Evolutionary conservation across 2,329 filamentous ascomycete species (phyloP).

Genomic region (Epicoccum sorghinum): DNA sequence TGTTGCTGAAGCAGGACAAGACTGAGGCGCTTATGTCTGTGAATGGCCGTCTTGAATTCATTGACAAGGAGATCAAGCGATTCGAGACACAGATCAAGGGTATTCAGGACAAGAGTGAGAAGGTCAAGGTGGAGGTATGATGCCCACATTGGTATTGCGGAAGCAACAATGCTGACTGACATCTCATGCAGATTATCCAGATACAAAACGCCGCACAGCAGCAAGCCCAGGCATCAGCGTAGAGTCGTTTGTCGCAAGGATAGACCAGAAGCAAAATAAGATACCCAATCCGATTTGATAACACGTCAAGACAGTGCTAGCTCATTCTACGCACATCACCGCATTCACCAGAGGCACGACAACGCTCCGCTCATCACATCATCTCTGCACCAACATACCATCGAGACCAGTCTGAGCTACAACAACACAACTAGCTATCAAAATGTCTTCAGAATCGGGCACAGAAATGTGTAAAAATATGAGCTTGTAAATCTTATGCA

Average conservation of each 20-base stretch:
- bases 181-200: conserved; percentile 34
- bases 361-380: too few relatives aligned
- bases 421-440: too few relatives aligned
- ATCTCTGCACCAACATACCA: too few relatives aligned
- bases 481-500: conserved; percentile 3
- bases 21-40: conserved; percentile 89
- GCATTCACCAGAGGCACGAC: too few relatives aligned
- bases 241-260: background rate
- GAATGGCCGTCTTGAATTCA: conserved; percentile 88
- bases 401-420: too few relatives aligned
- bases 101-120: conserved; percentile 68
- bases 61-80: conserved; percentile 83
- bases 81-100: conserved; percentile 70
- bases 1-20: conserved; percentile 93
- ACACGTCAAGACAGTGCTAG: too few relatives aligned
- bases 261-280: conserved; percentile 10
- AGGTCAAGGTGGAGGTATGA: conserved; percentile 67
- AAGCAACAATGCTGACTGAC: conserved; percentile 16
- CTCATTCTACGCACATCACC: too few relatives aligned
- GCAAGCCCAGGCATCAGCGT: conserved; percentile 23
- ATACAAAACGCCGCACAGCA: conserved; percentile 38
- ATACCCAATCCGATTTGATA: conserved; percentile 14
- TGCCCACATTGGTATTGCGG: background rate
- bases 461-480: background rate
- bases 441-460: too few relatives aligned